These are phyloP conservation scores for Przewalskia tangutica DNA, from an alignment of 257 asterid species.

Conservation along the genomic window DNA sequence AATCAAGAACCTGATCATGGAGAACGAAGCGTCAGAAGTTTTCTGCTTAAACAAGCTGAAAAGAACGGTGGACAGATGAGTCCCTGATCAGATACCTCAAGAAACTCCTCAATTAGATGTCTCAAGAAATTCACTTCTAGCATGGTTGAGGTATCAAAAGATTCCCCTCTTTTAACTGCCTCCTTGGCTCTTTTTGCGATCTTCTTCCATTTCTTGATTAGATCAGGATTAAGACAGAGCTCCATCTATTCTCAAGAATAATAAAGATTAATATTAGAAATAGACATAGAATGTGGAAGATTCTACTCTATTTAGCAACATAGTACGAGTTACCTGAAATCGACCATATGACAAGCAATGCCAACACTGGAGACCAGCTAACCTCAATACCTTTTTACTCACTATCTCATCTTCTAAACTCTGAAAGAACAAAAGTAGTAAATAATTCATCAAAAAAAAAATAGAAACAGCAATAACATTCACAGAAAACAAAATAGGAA, in stretches of 20 bases:
- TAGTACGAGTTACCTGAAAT: slow-evolving; percentile 58
- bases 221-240: slow-evolving; percentile 65
- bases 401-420: slow-evolving; percentile 95
- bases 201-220: slow-evolving; percentile 75
- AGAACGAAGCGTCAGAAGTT: slow-evolving; percentile 14
- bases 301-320: neutral
- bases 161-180: slow-evolving; percentile 46
- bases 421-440: slow-evolving; percentile 22
- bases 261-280: slow-evolving; percentile 3
- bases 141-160: slow-evolving; percentile 44
- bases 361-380: slow-evolving; percentile 93
- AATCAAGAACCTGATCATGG: slow-evolving; percentile 64
- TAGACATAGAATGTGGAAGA: neutral
- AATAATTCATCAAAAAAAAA: slow-evolving; percentile 7
- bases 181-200: slow-evolving; percentile 66
- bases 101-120: slow-evolving; percentile 74
- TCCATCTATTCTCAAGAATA: slow-evolving; percentile 50
- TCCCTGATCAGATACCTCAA: slow-evolving; percentile 45
- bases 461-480: neutral
- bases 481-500: slow-evolving; percentile 3
- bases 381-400: slow-evolving; percentile 73
- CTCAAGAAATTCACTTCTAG: slow-evolving; percentile 76
- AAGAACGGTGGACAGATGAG: neutral
- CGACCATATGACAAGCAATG: slow-evolving; percentile 90
- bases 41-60: slow-evolving; percentile 7